Base-by-base conservation (phyloP, 1,284 basidiomycete genomes). In the Mycena sp. region DNA sequence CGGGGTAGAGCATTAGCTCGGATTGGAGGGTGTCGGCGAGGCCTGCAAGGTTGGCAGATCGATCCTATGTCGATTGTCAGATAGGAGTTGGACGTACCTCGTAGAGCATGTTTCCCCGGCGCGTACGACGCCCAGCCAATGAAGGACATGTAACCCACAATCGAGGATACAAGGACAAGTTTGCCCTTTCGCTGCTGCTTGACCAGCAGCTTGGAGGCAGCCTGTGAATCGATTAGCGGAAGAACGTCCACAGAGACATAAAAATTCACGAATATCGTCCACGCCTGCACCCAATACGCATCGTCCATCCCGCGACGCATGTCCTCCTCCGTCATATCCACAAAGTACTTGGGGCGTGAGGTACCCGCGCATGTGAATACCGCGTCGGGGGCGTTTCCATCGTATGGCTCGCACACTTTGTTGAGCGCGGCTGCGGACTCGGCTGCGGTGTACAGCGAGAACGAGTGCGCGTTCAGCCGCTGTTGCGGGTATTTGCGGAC, bases 1-100 rank as follows among this genome's bases (percentile, higher is more conserved):
- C n/a, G n/a, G 83, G 85, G 73, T 96, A 95, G 1, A 98, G 81
- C 58, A 89, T 77, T 54, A 96, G 80, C 73, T 99, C 97, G 40
- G 88, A 91, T 17, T 93, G 90, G n/a, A 99, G 83, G 0, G 90
- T 85, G 70, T 99, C 96, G 7, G 94, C 94, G 1, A 99, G 86
- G 32, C 93, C 94, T 94, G n/a, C n/a, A n/a, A n/a, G n/a, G n/a
- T n/a, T n/a, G n/a, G n/a, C n/a, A n/a, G n/a, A n/a, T n/a, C n/a
- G n/a, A n/a, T n/a, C n/a, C n/a, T n/a, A n/a, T n/a, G n/a, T n/a
- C n/a, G n/a, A n/a, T n/a, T n/a, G n/a, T n/a, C n/a, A n/a, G n/a
- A n/a, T n/a, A n/a, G n/a, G n/a, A n/a, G n/a, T n/a, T n/a, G n/a
- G n/a, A n/a, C n/a, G n/a, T 70, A 93, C 95, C 96, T 79, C 95